Evolutionary conservation across 139 green algal species (phyloP).

Genomic region (Dunaliella primolecta): DNA sequence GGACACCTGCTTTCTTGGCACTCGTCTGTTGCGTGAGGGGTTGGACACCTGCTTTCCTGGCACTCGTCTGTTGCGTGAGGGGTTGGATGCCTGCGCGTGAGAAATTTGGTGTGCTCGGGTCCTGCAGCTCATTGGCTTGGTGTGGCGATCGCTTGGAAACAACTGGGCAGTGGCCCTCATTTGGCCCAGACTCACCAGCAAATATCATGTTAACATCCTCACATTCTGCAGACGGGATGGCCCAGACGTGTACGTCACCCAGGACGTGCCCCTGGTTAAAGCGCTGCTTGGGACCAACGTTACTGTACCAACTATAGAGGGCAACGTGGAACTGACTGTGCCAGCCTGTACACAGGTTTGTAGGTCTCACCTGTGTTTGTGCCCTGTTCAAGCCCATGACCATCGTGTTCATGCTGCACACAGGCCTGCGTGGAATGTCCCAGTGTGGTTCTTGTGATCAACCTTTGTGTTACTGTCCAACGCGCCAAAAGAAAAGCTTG

Average conservation of each 20-base stretch:
- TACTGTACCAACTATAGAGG: constrained; percentile 36
- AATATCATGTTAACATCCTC: not conserved
- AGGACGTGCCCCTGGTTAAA: constrained; percentile 19
- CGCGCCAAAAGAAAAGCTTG: too few relatives aligned
- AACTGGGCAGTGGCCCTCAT: too few relatives aligned
- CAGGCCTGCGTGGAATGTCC: too few relatives aligned
- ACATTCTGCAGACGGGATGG: constrained; percentile 14
- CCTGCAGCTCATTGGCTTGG: not conserved
- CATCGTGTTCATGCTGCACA: too few relatives aligned
- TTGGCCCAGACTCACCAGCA: not conserved
- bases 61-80: not conserved
- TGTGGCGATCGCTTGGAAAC: too few relatives aligned
- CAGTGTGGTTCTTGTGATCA: too few relatives aligned
- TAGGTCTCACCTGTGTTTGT: too few relatives aligned
- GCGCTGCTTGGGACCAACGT: constrained; percentile 32
- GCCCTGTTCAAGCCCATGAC: too few relatives aligned
- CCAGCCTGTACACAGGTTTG: constrained; percentile 17
- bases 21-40: not conserved
- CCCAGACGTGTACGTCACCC: constrained; percentile 20
- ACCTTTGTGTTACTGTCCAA: too few relatives aligned
- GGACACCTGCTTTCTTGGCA: not conserved
- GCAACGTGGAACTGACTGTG: constrained; percentile 31
- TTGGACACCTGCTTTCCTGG: too few relatives aligned
- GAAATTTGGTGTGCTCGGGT: not conserved
- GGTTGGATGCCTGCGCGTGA: too few relatives aligned